Conservation (phyloP, 441 rosid species). For the Melastoma candidum region DNA sequence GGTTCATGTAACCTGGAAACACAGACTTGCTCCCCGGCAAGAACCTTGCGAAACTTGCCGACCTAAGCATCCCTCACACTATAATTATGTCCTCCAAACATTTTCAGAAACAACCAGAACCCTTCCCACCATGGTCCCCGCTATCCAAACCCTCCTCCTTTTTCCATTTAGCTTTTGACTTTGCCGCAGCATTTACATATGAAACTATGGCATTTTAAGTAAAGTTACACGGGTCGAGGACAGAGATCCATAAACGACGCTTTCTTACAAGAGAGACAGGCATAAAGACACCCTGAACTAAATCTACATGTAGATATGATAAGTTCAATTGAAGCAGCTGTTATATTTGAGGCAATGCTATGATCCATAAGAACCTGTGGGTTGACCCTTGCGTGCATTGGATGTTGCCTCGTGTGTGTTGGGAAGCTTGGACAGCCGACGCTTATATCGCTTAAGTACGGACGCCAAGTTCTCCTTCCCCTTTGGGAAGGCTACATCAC, state of each 20-base stretch:
- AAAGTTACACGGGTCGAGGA: neutral
- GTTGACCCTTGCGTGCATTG: conserved; percentile 19
- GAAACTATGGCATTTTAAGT: conserved; percentile 1
- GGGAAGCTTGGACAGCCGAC: conserved; percentile 40
- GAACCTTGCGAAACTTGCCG: no score
- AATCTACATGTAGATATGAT: conserved; percentile 9
- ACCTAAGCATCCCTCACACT: no score
- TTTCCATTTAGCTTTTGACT: conserved; percentile 7
- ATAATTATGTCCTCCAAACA: no score
- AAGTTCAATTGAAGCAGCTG: conserved; percentile 12
- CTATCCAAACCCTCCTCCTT: no score
- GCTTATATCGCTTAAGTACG: conserved; percentile 90
- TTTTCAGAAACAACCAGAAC: no score
- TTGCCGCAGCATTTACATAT: conserved; percentile 9
- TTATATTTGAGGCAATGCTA: conserved; percentile 8
- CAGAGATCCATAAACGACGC: conserved; percentile 21
- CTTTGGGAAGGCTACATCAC: conserved; percentile 90
- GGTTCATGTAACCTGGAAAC: no score
- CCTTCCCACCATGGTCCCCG: no score
- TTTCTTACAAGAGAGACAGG: conserved; percentile 24
- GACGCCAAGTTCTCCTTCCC: conserved; percentile 95
- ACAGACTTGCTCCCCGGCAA: no score
- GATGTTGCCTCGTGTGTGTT: no score
- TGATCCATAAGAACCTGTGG: conserved; percentile 25
- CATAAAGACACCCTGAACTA: conserved; percentile 19